Evolutionary conservation across 2,329 filamentous ascomycete genomes (phyloP), one percentile per base, ranked within the genome.

Genomic region (Colletotrichum tofieldiae): DNA sequence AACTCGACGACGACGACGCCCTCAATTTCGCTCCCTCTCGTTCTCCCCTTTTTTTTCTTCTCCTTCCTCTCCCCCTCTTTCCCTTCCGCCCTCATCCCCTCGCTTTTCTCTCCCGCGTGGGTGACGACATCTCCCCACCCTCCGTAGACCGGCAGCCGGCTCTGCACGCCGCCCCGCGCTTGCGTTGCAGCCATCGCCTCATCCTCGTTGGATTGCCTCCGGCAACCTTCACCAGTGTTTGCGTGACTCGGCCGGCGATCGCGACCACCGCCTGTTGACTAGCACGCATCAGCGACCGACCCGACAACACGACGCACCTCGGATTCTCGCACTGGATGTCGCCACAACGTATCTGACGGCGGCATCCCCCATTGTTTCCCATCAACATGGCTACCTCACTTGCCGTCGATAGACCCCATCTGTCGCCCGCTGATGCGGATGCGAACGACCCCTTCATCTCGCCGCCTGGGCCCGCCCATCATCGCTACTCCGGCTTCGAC

Each of bases 401-500:
- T 78, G 79, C 81, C 75, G 78, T 82, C 75, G 85, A 84, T 76
- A 83, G 81, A 76, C 81, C 82, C 59, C 81, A 81, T 77, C 80
- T 86, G 78, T 77, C 78, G 55, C 77, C 82, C 71, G 82, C 78
- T 69, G 82, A 82, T 47, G 78, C 72, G 67, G 79, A 78, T 73
- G 78, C 76, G 74, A 79, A 87, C 77, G 91, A 93, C 75, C 91
- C 91, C 55, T 92, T 93, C 78, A 81, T 90, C 71, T 82, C 86
- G 71, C 81, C 85, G 6, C 81, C 85, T 32, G 84, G 83, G 51
- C 78, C 84, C 35, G 81, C 81, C 41, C 86, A 87, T 73, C 90
- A 95, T 75, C 92, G 95, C 75, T 96, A 94, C 82, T 95, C 94
- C 67, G 89, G 91, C 75, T 97, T 97, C 80, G 94, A 98, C 81